A percentile compares a stretch with the other conserved stretches of the same genome.
Conservation (phyloP, 176 grass and related monocot species). For the Aechmea fasciata region DNA sequence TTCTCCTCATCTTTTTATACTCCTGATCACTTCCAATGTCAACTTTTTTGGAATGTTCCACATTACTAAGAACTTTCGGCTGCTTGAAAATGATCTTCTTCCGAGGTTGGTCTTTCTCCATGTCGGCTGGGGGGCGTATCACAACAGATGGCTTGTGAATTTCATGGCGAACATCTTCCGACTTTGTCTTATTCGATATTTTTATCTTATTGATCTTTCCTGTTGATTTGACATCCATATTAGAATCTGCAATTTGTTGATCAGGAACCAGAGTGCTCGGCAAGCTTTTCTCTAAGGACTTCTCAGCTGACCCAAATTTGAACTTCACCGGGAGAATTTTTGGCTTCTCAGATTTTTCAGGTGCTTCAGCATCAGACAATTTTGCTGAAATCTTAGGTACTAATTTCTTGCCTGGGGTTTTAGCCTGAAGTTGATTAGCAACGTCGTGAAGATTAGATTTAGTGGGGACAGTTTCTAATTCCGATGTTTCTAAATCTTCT, state of each 20-base stretch:
- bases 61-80: conserved; percentile 43
- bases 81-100: conserved; percentile 97
- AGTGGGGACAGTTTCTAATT: conserved; percentile 40
- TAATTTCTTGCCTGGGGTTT: conserved; percentile 54
- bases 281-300: conserved; percentile 62
- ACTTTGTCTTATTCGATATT: conserved; percentile 73
- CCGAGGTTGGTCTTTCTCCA: conserved; percentile 39
- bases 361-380: conserved; percentile 39
- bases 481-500: conserved; percentile 61
- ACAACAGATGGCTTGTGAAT: conserved; percentile 69
- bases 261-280: conserved; percentile 47
- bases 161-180: conserved; percentile 47
- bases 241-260: conserved; percentile 32
- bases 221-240: conserved; percentile 42
- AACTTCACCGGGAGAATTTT: conserved; percentile 91
- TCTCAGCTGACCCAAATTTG: conserved; percentile 68
- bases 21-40: conserved; percentile 40
- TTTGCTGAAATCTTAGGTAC: conserved; percentile 59
- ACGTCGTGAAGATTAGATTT: conserved; percentile 51
- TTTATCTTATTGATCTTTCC: conserved; percentile 73
- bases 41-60: conserved; percentile 17
- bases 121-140: conserved; percentile 67
- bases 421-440: conserved; percentile 39
- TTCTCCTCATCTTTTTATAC: conserved; percentile 62
- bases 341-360: conserved; percentile 46